A percentile compares a stretch with the other conserved stretches of the same genome.
phyloP scores from a whole-genome alignment of 257 asterid species.

The Coffea canephora region DNA sequence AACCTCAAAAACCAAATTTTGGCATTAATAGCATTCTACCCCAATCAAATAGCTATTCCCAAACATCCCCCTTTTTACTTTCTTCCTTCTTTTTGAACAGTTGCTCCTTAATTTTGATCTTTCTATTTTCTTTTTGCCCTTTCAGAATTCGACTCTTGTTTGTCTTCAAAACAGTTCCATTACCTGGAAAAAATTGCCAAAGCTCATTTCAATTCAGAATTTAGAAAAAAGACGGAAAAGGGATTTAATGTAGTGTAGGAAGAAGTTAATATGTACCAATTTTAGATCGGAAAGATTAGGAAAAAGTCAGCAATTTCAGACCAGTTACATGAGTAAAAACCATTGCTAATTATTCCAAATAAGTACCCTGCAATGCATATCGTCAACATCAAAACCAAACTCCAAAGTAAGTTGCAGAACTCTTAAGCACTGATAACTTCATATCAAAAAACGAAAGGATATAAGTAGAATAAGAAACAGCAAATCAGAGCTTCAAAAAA shows the following conservation, averaged over 20 bases:
- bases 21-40: not conserved
- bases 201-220: not conserved
- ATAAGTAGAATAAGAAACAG: not conserved
- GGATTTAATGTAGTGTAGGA: not conserved
- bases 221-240: not conserved
- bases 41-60: not conserved
- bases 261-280: not conserved
- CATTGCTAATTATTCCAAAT: not conserved
- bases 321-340: not conserved
- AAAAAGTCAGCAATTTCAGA: not conserved
- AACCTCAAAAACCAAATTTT: not conserved
- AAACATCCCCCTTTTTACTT: not conserved
- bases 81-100: not conserved
- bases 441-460: not conserved
- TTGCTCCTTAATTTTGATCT: not conserved
- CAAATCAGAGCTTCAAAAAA: constrained; percentile 7
- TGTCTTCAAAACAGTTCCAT: not conserved
- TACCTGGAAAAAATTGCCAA: not conserved
- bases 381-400: not conserved
- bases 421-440: not conserved
- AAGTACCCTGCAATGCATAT: constrained; percentile 6
- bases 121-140: not conserved
- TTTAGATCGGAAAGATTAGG: not conserved
- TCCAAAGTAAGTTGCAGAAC: not conserved
- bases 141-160: not conserved